Evolutionary conservation across 768 basidiomycete species (phyloP), one percentile per base, ranked within the genome.

Genomic region (Suillus subluteus): DNA sequence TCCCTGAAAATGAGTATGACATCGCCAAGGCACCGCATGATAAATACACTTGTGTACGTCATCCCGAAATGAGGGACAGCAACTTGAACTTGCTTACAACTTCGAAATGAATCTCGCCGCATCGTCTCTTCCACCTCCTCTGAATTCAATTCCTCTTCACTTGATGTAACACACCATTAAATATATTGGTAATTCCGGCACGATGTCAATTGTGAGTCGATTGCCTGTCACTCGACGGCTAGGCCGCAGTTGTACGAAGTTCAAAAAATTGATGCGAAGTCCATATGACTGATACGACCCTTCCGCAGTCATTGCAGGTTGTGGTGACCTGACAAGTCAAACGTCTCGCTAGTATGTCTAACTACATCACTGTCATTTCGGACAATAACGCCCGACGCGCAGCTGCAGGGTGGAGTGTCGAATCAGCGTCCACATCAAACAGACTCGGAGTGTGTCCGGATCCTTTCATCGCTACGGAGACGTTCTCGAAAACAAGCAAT

Each of bases 401-500:
- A 4, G n/a, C n/a, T n/a, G n/a, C 55, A 32, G 26, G 26, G 32
- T 35, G 21, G 9, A 55, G 32, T 21, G 1, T 18, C 18, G 32
- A 35, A 21, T 55, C 18, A 21, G 30, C 18, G 2, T 21, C 11
- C 11, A 55, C 54, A 32, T 32, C 54, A 55, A 55, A 55, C 16
- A 15, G n/a, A n/a, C 18, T 44, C 18, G 3, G 44, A 44, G 46
- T 11, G 4, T 55, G 30, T 18, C 32, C 54, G 35, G 35, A 35
- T 35, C 35, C 7, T 82, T 94, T 0, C 75, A 70, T 66, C 68
- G 38, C 12, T 79, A 88, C 23, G 71, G 79, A 44, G 68, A 75
- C 8, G 83, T 84, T 68, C 75, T 79, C 65, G 87, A 90, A 77
- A 77, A 83, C 67, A 81, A 77, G 46, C 82, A 89, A 62, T 91